These are phyloP conservation scores for Aspergillus transmontanensis DNA, from an alignment of 2,329 filamentous ascomycete genomes.

Conservation along the genomic window DNA sequence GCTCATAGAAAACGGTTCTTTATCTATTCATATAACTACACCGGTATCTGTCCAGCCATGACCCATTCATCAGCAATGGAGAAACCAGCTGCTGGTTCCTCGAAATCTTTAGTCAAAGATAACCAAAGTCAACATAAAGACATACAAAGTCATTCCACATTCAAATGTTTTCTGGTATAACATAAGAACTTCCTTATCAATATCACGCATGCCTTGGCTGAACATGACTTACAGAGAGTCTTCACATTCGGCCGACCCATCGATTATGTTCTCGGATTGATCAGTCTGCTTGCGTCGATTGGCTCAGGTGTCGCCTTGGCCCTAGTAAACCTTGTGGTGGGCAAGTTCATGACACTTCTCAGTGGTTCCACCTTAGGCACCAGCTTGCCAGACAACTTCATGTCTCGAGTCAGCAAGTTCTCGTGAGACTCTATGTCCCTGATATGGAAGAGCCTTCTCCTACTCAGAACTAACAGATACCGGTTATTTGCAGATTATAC, in stretches of 20 bases:
- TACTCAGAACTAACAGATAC: constrained; percentile 5
- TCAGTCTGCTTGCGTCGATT: constrained; percentile 18
- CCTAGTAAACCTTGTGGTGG: constrained; percentile 43
- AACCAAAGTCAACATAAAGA: background rate
- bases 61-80: background rate
- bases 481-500: constrained; percentile 25
- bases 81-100: background rate
- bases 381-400: constrained; percentile 14
- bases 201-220: background rate
- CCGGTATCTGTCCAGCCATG: background rate
- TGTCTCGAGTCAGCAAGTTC: constrained; percentile 21
- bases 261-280: background rate
- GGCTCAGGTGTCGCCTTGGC: constrained; percentile 32
- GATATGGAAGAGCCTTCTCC: background rate
- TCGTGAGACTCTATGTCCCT: constrained; percentile 1
- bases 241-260: constrained; percentile 10
- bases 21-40: background rate
- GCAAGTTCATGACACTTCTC: constrained; percentile 31
- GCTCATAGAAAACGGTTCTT: background rate
- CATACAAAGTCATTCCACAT: background rate
- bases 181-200: background rate
- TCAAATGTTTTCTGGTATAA: background rate
- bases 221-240: constrained; percentile 4
- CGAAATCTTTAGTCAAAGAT: background rate
- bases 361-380: constrained; percentile 23